phyloP scores from a whole-genome alignment of 805 yeast genomes.

The Kluyveromyces lactis region DNA sequence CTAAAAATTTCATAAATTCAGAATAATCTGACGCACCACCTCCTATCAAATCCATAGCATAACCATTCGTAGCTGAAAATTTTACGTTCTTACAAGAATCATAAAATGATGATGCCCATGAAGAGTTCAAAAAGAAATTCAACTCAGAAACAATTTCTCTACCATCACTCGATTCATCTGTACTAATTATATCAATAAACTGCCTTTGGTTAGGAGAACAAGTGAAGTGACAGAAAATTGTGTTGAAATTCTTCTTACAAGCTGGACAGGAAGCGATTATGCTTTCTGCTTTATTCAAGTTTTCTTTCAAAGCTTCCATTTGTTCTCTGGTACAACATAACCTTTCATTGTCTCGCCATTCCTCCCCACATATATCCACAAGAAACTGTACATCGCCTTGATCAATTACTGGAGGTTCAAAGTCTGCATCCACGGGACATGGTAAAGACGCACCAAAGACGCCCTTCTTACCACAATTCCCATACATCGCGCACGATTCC shows the following conservation, averaged over 20 bases:
- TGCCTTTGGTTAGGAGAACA: conserved; percentile 79
- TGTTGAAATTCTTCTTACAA: conserved; percentile 75
- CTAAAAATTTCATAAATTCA: conserved; percentile 76
- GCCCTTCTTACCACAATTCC: conserved; percentile 67
- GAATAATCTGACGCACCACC: conserved; percentile 84
- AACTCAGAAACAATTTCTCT: conserved; percentile 65
- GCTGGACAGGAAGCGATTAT: conserved; percentile 91
- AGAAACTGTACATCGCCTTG: conserved; percentile 38
- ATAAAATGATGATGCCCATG: conserved; percentile 56
- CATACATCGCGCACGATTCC: conserved; percentile 31
- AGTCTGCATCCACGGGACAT: conserved; percentile 52
- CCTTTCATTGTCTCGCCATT: conserved; percentile 40
- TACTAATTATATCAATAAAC: conserved; percentile 60
- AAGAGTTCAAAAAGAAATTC: conserved; percentile 49
- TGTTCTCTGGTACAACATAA: conserved; percentile 73
- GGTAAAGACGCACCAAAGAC: conserved; percentile 76
- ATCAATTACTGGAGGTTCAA: conserved; percentile 31
- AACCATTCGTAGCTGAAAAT: conserved; percentile 91
- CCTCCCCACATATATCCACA: conserved; percentile 61
- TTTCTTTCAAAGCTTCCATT: conserved; percentile 43
- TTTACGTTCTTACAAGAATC: conserved; percentile 85
- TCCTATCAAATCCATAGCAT: conserved; percentile 93
- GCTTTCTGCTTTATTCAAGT: conserved; percentile 67
- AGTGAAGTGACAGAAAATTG: conserved; percentile 78
- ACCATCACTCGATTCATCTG: conserved; percentile 29